These are phyloP conservation scores for Malassezia restricta DNA, from an alignment of 1,284 basidiomycete species.

Conservation along the genomic window DNA sequence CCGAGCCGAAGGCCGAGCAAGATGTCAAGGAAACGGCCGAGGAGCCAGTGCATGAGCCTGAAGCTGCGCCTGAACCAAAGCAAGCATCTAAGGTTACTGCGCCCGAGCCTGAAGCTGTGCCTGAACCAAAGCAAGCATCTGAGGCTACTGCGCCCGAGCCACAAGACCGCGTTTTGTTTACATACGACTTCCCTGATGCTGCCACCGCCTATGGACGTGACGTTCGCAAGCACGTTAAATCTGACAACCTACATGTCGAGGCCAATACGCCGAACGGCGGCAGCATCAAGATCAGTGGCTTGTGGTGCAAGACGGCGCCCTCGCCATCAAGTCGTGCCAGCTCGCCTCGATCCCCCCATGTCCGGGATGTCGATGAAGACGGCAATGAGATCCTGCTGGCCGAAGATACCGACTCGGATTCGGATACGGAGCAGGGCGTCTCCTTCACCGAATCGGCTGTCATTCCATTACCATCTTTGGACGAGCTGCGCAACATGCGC, in stretches of 20 bases:
- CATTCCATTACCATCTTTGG: neutral
- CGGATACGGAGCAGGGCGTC: neutral
- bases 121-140: neutral
- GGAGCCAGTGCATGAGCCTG: neutral
- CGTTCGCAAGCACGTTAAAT: constrained; percentile 1
- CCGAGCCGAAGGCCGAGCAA: neutral
- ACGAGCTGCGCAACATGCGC: neutral
- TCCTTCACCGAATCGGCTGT: neutral
- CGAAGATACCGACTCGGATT: constrained; percentile 5
- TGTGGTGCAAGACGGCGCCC: constrained; percentile 3
- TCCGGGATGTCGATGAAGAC: constrained; percentile 13
- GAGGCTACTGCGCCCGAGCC: neutral
- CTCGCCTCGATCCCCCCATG: constrained; percentile 11
- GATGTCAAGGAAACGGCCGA: neutral
- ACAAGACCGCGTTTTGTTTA: constrained; percentile 1
- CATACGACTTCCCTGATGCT: constrained; percentile 5
- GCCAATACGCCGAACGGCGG: constrained; percentile 2
- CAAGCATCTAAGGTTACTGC: neutral
- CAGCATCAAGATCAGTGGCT: constrained; percentile 8
- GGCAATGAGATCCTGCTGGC: constrained; percentile 7
- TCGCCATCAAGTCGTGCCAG: neutral
- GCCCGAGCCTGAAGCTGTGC: neutral
- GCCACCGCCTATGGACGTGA: constrained; percentile 7
- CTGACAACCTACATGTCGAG: constrained; percentile 5
- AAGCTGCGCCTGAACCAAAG: neutral